Percentiles rank a stretch among this genome's conserved stretches.
Evolutionary conservation across 1,284 basidiomycete genomes (phyloP).

Genomic region (Melampsora occidentalis): DNA sequence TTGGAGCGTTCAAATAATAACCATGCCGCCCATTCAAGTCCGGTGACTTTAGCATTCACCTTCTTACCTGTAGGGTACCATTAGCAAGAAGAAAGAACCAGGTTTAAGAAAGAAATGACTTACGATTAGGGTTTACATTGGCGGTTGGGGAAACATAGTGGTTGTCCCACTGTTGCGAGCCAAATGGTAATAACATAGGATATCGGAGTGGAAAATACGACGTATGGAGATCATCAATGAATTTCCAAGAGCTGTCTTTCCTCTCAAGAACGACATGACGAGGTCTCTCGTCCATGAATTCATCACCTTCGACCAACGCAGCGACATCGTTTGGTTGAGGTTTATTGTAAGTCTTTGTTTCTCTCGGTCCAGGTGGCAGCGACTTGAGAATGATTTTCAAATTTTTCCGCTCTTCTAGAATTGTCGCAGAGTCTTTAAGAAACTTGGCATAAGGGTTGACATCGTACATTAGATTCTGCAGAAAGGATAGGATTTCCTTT

Average conservation of each 20-base stretch:
- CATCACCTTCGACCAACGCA: neutral
- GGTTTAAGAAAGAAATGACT: neutral
- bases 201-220: conserved; percentile 9
- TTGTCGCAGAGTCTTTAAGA: neutral
- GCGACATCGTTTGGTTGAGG: neutral
- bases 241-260: neutral
- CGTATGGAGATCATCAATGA: neutral
- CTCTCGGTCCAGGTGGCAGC: neutral
- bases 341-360: neutral
- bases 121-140: neutral
- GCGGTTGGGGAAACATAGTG: neutral
- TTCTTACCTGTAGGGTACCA: too few relatives aligned
- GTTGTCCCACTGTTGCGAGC: neutral
- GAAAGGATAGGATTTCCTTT: neutral
- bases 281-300: neutral
- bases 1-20: neutral
- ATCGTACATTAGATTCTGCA: neutral
- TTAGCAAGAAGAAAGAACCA: too few relatives aligned
- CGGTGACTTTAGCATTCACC: neutral
- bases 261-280: neutral
- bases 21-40: neutral
- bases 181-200: conserved; percentile 6
- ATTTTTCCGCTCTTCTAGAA: neutral
- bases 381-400: neutral
- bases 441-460: conserved; percentile 4